These are phyloP conservation scores for Camptophora hylomeconis DNA, from an alignment of 2,329 filamentous ascomycete species.

Conservation along the genomic window DNA sequence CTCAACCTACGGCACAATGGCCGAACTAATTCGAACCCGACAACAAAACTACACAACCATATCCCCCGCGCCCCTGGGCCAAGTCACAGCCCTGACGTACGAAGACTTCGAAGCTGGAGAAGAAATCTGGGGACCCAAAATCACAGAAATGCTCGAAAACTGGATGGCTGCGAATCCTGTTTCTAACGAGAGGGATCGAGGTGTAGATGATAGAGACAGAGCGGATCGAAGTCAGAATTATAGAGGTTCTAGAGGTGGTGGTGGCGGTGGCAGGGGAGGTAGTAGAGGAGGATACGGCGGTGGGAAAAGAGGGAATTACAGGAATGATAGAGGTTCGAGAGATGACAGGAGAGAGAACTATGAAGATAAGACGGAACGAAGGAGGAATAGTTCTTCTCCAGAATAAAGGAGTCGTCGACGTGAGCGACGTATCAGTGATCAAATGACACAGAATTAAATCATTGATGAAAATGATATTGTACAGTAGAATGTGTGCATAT, in stretches of 20 bases:
- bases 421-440: too few relatives aligned
- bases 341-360: too few relatives aligned
- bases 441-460: too few relatives aligned
- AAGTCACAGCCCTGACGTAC: constrained; percentile 57
- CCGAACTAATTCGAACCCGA: constrained; percentile 62
- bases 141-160: constrained; percentile 44
- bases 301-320: too few relatives aligned
- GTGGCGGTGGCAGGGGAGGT: constrained; percentile 21
- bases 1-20: constrained; percentile 74
- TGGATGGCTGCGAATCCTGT: constrained; percentile 33
- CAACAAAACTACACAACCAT: constrained; percentile 57
- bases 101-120: constrained; percentile 64
- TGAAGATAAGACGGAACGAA: too few relatives aligned
- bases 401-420: too few relatives aligned
- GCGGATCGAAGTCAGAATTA: constrained; percentile 2
- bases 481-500: too few relatives aligned
- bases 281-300: constrained; percentile 22
- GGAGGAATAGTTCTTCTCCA: too few relatives aligned
- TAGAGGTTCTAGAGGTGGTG: constrained; percentile 20
- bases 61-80: constrained; percentile 23
- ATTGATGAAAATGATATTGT: too few relatives aligned
- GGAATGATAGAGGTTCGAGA: too few relatives aligned
- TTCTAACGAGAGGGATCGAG: constrained; percentile 1
- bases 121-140: constrained; percentile 66
- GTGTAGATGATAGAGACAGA: constrained; percentile 8